These are phyloP conservation scores for Kwoniella botswanensis DNA, from an alignment of 768 basidiomycete genomes.

Conservation along the genomic window DNA sequence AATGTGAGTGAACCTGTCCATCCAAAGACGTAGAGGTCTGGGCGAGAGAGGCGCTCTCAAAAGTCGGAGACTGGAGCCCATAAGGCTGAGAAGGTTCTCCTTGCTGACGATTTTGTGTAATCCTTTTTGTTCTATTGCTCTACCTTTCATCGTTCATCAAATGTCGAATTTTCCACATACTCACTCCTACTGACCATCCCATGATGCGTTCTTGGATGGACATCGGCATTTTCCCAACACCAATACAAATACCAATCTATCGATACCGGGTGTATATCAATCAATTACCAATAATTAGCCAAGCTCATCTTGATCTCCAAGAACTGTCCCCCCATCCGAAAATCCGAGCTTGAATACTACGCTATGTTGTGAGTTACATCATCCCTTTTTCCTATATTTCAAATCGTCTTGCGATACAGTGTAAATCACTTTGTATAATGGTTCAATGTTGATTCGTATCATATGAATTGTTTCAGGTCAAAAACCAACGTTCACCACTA, in stretches of 20 bases:
- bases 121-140: conserved; percentile 25
- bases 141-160: conserved; percentile 1
- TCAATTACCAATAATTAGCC: conserved; percentile 63
- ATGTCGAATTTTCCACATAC: background rate
- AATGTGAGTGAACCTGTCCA: conserved; percentile 70
- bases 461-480: conserved; percentile 60
- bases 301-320: conserved; percentile 98
- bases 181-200: conserved; percentile 24
- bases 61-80: conserved; percentile 39
- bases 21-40: conserved; percentile 2
- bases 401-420: background rate
- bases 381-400: background rate
- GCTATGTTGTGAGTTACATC: conserved; percentile 74
- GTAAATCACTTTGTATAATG: too few relatives aligned
- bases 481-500: conserved; percentile 99
- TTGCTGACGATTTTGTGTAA: conserved; percentile 64
- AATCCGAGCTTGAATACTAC: conserved; percentile 99
- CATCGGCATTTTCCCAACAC: conserved; percentile 3
- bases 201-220: conserved; percentile 25
- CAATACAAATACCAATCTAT: background rate
- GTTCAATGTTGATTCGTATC: background rate
- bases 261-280: conserved; percentile 1
- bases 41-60: background rate
- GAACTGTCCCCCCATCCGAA: conserved; percentile 98
- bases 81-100: conserved; percentile 98